Base-by-base conservation (phyloP, 306 rosid species). In the Medicago lupulina region DNA sequence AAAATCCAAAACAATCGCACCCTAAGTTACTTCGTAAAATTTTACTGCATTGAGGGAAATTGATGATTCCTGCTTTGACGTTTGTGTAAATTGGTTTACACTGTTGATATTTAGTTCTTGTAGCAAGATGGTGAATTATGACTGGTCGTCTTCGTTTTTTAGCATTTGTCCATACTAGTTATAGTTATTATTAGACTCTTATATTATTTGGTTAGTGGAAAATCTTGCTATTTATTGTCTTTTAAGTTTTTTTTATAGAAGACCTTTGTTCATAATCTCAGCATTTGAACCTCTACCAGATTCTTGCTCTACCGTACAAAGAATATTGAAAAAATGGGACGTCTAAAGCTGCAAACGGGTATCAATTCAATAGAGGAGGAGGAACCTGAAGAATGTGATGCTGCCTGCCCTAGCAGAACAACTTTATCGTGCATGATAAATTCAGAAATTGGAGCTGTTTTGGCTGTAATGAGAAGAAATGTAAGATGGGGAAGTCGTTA, bases 401-500 rank as follows among this genome's bases (percentile, higher is more conserved):
- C 76, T 50, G 31, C 86, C 8, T 80, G 81, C 80, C 85, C 97
- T 49, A 88, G 70, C 55, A 90, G 89, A 83, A 78, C 92, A 74
- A 85, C 97, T 81, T 78, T 95, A 73, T 89, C 96, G 40, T 92
- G 98, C 90, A 92, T 92, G 87, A 89, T 92, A 79, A 95, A 89
- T 88, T 92, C 99, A 7, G 99, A 95, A 85, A 85, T 95, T 58
- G 97, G 97, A 38, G 89, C 99, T 67, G 99, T 95, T 70, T 86
- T 95, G 86, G 96, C 98, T 4, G 96, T 95, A 19, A 95, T 95
- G 99, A 86, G 99, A 80, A 89, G 98, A 86, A 92, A 95, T 82
- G 97, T 90, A 36, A 85, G 97, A 81, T 95, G 98, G 99, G 97
- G 96, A 57, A 89, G 93, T 17, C 97, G 91, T 44, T 92, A 89